Evolutionary conservation across 108 stramenopile species (phyloP), one percentile per base, ranked within the genome.

Genomic region (Stephanodiscus triporus): DNA sequence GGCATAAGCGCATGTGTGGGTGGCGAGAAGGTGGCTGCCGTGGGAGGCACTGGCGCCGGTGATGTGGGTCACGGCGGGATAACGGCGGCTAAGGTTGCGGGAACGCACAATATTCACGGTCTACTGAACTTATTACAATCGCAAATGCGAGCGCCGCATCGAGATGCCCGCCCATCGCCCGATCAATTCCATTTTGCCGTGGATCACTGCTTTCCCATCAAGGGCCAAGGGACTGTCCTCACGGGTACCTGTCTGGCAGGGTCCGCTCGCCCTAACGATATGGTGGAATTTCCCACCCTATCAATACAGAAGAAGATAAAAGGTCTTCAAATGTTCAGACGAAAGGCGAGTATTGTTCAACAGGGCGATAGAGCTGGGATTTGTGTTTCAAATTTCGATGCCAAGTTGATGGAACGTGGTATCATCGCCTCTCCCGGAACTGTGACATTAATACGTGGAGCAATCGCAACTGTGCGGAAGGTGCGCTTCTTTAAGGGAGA

Each of bases 341-440:
- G 88, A 55, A 84, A 92, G 38, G 95, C 96, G 3, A 60, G 66
- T 36, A 42, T 66, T 6, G 85, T 96, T 47, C 79, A 81, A 50
- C 90, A 95, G 63, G 99, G 99, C 2, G 99, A 99, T 87, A 91
- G 99, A 40, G 97, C 97, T 9, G 99, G 97, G 9, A 84, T 99
- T 14, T 98, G 97, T 62, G 85, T 99, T 19, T 76, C 96, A 32
- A 91, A 91, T 50, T 92, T 99, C 26, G 98, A 98, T 77, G 77
- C 97, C 49, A 91, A 88, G 61, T 63, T 89, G 22, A 68, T 99
- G 58, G 99, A 99, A 73, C 89, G 99, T 4, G 97, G 95, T 10
- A 84, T 96, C 8, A 88, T 88, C 26, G 85, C 95, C 2, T 83
- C 93, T 14, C 97, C 97, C 3, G 96, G 94, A 13, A 83, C 90